Evolutionary conservation across 176 grass and related monocot genomes (phyloP), one percentile per base, ranked within the genome.

Genomic region (Puya raimondii): DNA sequence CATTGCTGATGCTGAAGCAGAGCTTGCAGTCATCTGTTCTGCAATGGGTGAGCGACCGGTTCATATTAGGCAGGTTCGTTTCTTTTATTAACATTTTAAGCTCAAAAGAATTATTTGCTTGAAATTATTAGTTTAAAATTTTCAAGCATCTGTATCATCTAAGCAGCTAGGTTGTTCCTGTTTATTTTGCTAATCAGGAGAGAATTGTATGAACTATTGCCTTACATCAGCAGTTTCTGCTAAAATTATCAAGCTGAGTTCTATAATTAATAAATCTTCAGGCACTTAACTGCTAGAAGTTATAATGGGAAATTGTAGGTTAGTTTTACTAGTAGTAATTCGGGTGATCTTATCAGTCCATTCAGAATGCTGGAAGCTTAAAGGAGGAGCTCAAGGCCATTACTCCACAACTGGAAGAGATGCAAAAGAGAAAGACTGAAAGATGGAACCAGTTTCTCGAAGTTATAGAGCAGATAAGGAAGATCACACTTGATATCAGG

Each of bases 401-500:
- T 80, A 23, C 80, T 50, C 88, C 88, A 0, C 79, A 86, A 54
- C 51, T 96, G 25, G 92, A 96, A 63, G 92, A 91, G 59, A 96
- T 96, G 88, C 67, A 70, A 63, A 81, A 82, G 76, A 85, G 80
- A 65, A 96, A 88, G 80, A 64, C 73, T 23, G 92, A 96, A 72
- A 77, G 92, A 89, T 89, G 81, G 75, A 73, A 78, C 50, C 88
- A 91, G 63, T 96, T 96, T 87, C 66, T 96, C 42, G 70, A 76
- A 69, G 80, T 96, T 70, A 88, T 86, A 21, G 81, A 96, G 64
- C 81, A 85, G 66, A 96, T 89, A 64, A 80, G 80, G 70, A 91
- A 89, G 72, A 80, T 96, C 70, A 74, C 79, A 65, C 21, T 75
- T 73, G 88, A 91, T 76, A 89, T 92, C 65, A 77, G 73, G 42